Evolutionary conservation across 108 stramenopile genomes (phyloP).

Genomic region (Fistulifera solaris): DNA sequence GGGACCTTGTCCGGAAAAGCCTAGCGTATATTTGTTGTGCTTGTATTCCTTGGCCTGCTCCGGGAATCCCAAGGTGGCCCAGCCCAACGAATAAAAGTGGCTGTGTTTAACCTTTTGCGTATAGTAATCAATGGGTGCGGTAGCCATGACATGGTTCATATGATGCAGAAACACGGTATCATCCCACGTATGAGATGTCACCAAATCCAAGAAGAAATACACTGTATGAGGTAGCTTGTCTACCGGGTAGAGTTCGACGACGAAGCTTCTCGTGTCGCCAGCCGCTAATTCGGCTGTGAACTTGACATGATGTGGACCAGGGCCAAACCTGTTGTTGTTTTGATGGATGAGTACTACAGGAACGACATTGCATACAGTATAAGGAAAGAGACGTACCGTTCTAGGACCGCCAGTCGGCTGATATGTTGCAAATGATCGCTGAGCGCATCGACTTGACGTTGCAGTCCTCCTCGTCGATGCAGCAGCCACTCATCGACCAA

Average conservation of each 20-base stretch:
- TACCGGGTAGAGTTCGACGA: conserved; percentile 49
- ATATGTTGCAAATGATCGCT: conserved; percentile 18
- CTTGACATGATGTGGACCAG: conserved; percentile 50
- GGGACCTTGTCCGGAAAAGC: conserved; percentile 67
- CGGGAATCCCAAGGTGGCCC: conserved; percentile 39
- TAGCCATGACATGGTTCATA: conserved; percentile 55
- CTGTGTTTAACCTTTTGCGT: conserved; percentile 24
- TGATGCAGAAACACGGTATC: conserved; percentile 52
- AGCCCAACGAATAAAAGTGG: conserved; percentile 27
- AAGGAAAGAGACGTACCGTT: conserved; percentile 14
- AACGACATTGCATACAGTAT: not conserved
- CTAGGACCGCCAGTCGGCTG: conserved; percentile 26
- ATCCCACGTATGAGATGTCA: conserved; percentile 44
- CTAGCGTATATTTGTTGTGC: conserved; percentile 67
- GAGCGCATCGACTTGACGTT: conserved; percentile 17
- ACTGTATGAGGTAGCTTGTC: conserved; percentile 64
- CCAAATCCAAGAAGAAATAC: conserved; percentile 63
- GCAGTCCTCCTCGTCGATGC: conserved; percentile 30
- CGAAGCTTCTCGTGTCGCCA: conserved; percentile 18
- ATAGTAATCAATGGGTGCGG: conserved; percentile 23
- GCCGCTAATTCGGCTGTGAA: conserved; percentile 23
- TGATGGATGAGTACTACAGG: not conserved
- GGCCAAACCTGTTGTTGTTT: conserved; percentile 15
- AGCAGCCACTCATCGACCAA: conserved; percentile 24
- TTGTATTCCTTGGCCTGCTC: conserved; percentile 56